Evolutionary conservation across 1,284 basidiomycete genomes (phyloP), one percentile per base, ranked within the genome.

Genomic region (Microbotryum lychnidis-dioicae): DNA sequence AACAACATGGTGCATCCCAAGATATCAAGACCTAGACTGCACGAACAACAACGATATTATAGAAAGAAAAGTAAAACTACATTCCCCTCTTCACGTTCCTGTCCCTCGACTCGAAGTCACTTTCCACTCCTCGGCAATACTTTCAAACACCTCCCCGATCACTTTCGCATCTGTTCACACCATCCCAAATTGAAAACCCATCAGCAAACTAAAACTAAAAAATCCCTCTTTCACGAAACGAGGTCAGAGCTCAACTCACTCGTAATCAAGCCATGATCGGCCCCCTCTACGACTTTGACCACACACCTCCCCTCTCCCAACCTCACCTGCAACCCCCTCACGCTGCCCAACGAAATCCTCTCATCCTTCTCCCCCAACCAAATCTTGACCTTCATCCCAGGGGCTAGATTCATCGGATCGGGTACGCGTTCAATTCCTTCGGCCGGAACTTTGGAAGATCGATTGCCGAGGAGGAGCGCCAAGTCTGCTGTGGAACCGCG

Each of bases 321-420:
- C 67, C 81, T 83, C 75, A 91, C 87, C 87, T 97, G 87, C 87
- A 90, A 92, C 68, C 87, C 77, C 60, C 92, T 87, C 14, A 76
- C 70, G 53, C 88, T 87, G 70, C 87, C 84, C 72, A 93, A 85
- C 29, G 86, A 86, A 64, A 98, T 94, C 75, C 87, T 86, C 75
- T 97, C 93, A 74, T 97, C 94, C 69, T 82, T 82, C 69, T 90
- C 87, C 3, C 94, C 94, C 68, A 92, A 92, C 91, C 91, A 97
- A 46, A 97, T 85, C 50, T 83, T 84, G 54, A 91, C 86, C n/a
- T 78, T 79, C 69, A 88, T 85, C 12, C 83, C 82, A 64, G 96
- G 87, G 27, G 89, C 82, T 0, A 73, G 68, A 64, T 80, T 82
- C 20, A 12, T 70, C 65, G 69, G 80, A 79, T 0, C 77, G 78